These are phyloP conservation scores for Paecilomyces sp. DNA, from an alignment of 2,329 filamentous ascomycete genomes.

Conservation along the genomic window DNA sequence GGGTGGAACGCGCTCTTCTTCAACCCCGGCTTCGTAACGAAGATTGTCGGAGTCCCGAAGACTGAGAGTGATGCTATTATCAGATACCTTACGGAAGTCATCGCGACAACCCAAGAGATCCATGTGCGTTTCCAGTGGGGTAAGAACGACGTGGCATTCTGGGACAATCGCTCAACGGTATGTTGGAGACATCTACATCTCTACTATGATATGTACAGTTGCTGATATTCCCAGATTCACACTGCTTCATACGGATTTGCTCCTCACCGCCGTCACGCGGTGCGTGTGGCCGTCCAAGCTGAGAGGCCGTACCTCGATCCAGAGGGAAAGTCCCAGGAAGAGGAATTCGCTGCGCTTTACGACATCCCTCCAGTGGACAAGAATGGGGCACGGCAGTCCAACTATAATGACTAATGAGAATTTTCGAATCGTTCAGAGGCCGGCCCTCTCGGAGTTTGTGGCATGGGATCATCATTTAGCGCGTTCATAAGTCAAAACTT, in stretches of 20 bases:
- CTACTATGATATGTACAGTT: neutral
- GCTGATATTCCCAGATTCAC: constrained; percentile 37
- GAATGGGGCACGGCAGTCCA: constrained; percentile 48
- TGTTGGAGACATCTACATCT: constrained; percentile 9
- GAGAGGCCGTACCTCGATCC: constrained; percentile 41
- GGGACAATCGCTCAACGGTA: constrained; percentile 57
- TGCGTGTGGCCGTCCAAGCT: constrained; percentile 41
- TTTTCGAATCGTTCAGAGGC: constrained; percentile 4
- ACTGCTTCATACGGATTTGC: constrained; percentile 51
- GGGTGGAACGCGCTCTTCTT: constrained; percentile 57
- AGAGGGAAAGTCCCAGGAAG: constrained; percentile 46
- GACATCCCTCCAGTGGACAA: constrained; percentile 48
- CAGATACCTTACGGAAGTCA: constrained; percentile 46
- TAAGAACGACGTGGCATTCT: constrained; percentile 59
- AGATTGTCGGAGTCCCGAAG: constrained; percentile 53
- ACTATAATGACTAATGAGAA: constrained; percentile 53
- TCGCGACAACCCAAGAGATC: constrained; percentile 57
- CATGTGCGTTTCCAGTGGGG: constrained; percentile 62
- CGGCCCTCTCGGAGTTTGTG: neutral
- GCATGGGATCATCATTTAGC: neutral
- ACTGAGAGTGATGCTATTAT: constrained; percentile 49
- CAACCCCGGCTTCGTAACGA: constrained; percentile 52
- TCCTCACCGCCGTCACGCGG: constrained; percentile 50
- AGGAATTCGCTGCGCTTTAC: constrained; percentile 42
- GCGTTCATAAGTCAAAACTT: neutral